Evolutionary conservation across 495 filamentous ascomycete genomes (phyloP), one percentile per base, ranked within the genome.

Genomic region (Penicillium manginii): DNA sequence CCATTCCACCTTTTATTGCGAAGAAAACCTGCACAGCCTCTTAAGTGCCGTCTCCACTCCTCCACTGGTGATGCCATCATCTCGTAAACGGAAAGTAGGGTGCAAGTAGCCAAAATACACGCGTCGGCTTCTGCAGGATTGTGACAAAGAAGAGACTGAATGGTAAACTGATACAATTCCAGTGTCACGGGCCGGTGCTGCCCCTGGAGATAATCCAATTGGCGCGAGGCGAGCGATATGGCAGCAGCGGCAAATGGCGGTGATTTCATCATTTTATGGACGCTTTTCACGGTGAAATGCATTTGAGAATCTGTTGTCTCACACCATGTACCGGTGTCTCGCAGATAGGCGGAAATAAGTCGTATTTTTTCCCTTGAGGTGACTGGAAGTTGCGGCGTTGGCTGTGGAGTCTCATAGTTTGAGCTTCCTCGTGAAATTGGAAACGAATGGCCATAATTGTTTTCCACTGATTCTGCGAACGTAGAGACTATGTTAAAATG

Each of bases 51-150:
- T 32, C 55, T 50, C 60, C 60, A 63, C 33, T 63, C 56, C 21
- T 55, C 32, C 11, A 63, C 60, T 7, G 19, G 21, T 14, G 60
- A 63, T 11, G 56, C 55, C 60, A 63, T 63, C 60, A 63, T 63
- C 39, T 63, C 55, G 46, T 63, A 59, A n/a, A 63, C 60, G 32
- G 55, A 56, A 4, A 59, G 52, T 4, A 63, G 52, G 12, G 56
- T 63, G 26, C 60, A 63, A 12, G 60, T 56, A 32, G 56, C 60
- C 46, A 63, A 40, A 12, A 63, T 48, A 2, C 51, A 56, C 14
- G 47, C 52, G 45, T 59, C 60, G n/a, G 51, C 56, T 18, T 48
- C 43, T 4, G 21, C 52, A 18, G 55, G 52, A 22, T 52, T 56
- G 29, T 63, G 60, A 15, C 47, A n/a, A 31, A 63, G 43, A 5